Conservation (phyloP, 805 yeast species). For the Wickerhamomyces canadensis region DNA sequence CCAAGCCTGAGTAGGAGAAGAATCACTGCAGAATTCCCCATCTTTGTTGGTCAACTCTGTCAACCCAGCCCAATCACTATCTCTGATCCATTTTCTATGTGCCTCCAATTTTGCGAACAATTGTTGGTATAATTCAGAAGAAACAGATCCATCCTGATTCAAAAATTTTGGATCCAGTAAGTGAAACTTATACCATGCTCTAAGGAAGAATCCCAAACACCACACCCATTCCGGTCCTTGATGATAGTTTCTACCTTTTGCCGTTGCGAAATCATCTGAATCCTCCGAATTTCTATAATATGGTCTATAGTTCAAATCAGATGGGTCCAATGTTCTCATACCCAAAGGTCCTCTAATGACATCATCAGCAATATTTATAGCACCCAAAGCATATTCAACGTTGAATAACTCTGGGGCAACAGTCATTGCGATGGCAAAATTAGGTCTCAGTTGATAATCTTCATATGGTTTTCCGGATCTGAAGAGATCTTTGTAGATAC, state of each 20-base stretch:
- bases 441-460: slow-evolving; percentile 90
- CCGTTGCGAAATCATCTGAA: slow-evolving; percentile 79
- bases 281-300: slow-evolving; percentile 79
- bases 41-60: slow-evolving; percentile 88
- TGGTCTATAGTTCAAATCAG: slow-evolving; percentile 89
- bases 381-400: slow-evolving; percentile 51
- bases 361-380: slow-evolving; percentile 66
- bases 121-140: slow-evolving; percentile 50
- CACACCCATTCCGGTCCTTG: slow-evolving; percentile 99
- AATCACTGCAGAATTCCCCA: slow-evolving; percentile 76
- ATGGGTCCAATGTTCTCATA: slow-evolving; percentile 86
- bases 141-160: slow-evolving; percentile 31
- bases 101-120: slow-evolving; percentile 55
- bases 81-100: slow-evolving; percentile 63
- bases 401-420: slow-evolving; percentile 92
- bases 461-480: slow-evolving; percentile 81
- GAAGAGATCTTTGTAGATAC: slow-evolving; percentile 87
- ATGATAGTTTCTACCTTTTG: slow-evolving; percentile 95
- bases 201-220: slow-evolving; percentile 80
- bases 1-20: slow-evolving; percentile 98
- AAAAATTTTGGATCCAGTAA: slow-evolving; percentile 32
- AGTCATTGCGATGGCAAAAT: slow-evolving; percentile 87
- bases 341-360: slow-evolving; percentile 86
- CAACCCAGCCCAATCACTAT: slow-evolving; percentile 90
- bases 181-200: slow-evolving; percentile 65